Evolutionary conservation across 1,284 basidiomycete species (phyloP), one percentile per base, ranked within the genome.

Genomic region (Omphalotus olearius): DNA sequence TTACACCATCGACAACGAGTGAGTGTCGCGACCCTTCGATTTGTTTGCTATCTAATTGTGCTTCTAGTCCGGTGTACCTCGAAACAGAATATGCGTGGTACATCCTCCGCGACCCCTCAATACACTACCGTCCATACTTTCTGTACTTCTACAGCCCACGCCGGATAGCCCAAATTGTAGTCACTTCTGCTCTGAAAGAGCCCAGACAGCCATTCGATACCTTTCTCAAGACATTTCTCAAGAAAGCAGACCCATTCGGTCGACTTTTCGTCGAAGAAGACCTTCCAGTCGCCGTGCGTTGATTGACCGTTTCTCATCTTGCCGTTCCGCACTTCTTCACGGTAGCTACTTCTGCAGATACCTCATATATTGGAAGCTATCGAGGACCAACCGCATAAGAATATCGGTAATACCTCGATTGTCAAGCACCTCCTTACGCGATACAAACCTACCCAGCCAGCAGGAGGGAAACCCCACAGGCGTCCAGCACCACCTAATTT

Each of bases 21-120:
- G 50, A 47, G 72, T 59, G 11, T 30, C 30, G 18, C 50, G 38
- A 48, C 33, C 28, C 41, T n/a, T 33, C 13, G 36, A n/a, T 46
- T 46, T 26, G 43, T 49, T 33, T 49, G 51, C 9, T 39, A 45
- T 47, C 47, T 5, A 23, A 20, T 47, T 26, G 11, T 28, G 23
- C 30, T 51, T 47, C 10, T 50, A 88, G 86, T 14, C 75, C 81
- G 0, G 62, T 86, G 7, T 84, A 72, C 50, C 69, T 88, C 11
- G 76, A 85, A 58, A 87, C 86, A 0, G 57, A 70, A 23, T 71
- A 69, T 53, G 81, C 81, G 0, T 81, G 77, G 72, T 88, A 88
- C 60, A 74, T 79, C 26, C 65, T 88, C 17, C 64, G 68, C 11
- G 59, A 54, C 1, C 80, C 85, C 0, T 70, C 75, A 2, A 56